Evolutionary conservation across 306 rosid species (phyloP).

Genomic region (Ormosia semicastrata): DNA sequence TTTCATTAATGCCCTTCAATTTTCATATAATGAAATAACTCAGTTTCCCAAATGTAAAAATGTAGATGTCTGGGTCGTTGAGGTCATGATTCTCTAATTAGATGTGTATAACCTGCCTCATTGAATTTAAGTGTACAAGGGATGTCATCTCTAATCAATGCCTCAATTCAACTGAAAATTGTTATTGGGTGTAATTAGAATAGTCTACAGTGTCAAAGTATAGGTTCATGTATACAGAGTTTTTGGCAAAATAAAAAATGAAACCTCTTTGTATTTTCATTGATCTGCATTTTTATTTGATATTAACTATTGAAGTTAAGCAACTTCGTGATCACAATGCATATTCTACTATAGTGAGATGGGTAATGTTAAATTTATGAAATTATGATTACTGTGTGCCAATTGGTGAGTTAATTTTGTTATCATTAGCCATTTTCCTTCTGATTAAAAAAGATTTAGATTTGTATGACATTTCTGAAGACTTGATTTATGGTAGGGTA

Average conservation of each 20-base stretch:
- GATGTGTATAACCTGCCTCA: background rate
- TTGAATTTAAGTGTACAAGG: slow-evolving; percentile 9
- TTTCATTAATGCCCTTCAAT: background rate
- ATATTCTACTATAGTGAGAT: background rate
- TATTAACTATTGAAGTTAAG: background rate
- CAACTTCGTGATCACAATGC: background rate
- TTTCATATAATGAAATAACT: background rate
- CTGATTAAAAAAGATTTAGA: too few species aligned
- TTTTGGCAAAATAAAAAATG: background rate
- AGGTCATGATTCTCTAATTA: background rate
- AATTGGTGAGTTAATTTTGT: slow-evolving; percentile 12
- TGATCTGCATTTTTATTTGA: slow-evolving; percentile 5
- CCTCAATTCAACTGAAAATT: slow-evolving; percentile 18
- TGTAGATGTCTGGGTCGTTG: background rate
- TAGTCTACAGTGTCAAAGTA: background rate
- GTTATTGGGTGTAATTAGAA: background rate
- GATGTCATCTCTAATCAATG: slow-evolving; percentile 1
- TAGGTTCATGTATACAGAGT: background rate
- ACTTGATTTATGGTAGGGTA: too few species aligned
- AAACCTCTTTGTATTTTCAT: slow-evolving; percentile 16
- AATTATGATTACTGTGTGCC: slow-evolving; percentile 5
- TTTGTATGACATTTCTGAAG: too few species aligned
- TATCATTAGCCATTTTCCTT: background rate
- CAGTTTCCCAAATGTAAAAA: background rate
- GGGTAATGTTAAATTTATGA: background rate